Percentiles rank a stretch among this genome's conserved stretches.
These are phyloP conservation scores for Torrubiella hemipterigena DNA, from an alignment of 2,329 filamentous ascomycete species.

Conservation along the genomic window DNA sequence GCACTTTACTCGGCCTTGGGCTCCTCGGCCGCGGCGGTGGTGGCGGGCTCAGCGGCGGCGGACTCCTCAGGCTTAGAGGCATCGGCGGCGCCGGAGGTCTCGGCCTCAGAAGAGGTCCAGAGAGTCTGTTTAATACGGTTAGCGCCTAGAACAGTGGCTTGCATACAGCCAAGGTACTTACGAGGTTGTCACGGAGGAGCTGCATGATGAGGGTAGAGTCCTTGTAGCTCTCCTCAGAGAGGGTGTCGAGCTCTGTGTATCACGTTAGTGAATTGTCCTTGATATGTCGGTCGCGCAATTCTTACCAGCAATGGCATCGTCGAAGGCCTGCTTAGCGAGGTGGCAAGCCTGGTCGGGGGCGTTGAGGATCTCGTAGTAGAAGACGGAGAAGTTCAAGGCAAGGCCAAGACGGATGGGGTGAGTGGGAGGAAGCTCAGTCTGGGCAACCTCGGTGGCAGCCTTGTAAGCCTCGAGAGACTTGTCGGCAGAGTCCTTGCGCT, in stretches of 20 bases:
- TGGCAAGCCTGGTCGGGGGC: slow-evolving; percentile 97
- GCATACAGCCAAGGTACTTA: slow-evolving; percentile 28
- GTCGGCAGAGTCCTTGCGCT: slow-evolving; percentile 89
- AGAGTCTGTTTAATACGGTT: slow-evolving; percentile 56
- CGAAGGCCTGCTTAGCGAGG: slow-evolving; percentile 97
- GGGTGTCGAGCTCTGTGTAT: slow-evolving; percentile 72
- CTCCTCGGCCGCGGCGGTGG: slow-evolving; percentile 46
- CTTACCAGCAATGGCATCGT: slow-evolving; percentile 81
- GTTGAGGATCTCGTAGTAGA: slow-evolving; percentile 99
- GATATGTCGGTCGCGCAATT: too few species aligned
- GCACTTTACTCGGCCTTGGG: slow-evolving; percentile 53
- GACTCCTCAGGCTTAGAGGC: slow-evolving; percentile 34
- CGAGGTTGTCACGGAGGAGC: slow-evolving; percentile 91
- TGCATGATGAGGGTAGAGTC: slow-evolving; percentile 99
- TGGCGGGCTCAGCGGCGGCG: slow-evolving; percentile 37
- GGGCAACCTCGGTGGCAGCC: slow-evolving; percentile 89
- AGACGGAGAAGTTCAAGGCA: slow-evolving; percentile 97
- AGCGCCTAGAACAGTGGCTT: background rate
- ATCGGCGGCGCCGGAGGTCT: slow-evolving; percentile 50
- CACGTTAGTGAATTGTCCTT: slow-evolving; percentile 10
- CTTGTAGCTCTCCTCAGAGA: slow-evolving; percentile 99
- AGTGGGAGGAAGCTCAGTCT: slow-evolving; percentile 93
- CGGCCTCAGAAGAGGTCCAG: slow-evolving; percentile 97
- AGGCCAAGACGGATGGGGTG: slow-evolving; percentile 97
- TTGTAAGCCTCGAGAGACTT: slow-evolving; percentile 97